Conservation (phyloP, 31 red algal genomes). For the Asparagopsis taxiformis region DNA sequence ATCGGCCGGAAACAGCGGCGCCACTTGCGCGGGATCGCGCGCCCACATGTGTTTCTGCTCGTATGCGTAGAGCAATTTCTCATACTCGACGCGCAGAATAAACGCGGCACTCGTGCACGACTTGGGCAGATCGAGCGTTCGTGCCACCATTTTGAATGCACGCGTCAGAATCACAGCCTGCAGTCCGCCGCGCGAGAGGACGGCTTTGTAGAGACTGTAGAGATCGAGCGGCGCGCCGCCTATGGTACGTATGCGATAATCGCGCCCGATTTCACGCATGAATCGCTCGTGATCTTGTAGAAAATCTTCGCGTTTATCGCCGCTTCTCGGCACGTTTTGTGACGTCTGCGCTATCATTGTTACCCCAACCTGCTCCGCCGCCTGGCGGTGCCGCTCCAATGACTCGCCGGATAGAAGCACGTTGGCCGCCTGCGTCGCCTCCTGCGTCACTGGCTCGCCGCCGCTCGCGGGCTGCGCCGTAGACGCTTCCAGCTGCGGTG, state of each 20-base stretch:
- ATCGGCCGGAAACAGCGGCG: slow-evolving; percentile 37
- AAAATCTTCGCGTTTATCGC: slow-evolving; percentile 38
- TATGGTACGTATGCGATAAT: slow-evolving; percentile 69
- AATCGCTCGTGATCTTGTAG: slow-evolving; percentile 62
- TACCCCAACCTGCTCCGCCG: slow-evolving; percentile 25
- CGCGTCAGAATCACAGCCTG: slow-evolving; percentile 62
- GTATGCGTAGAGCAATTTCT: slow-evolving; percentile 77
- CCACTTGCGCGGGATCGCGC: slow-evolving; percentile 41
- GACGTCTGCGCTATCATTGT: slow-evolving; percentile 8
- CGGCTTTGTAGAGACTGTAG: slow-evolving; percentile 74
- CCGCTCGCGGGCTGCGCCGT: background rate
- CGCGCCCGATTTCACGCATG: slow-evolving; percentile 60
- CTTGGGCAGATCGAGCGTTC: slow-evolving; percentile 65
- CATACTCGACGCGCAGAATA: slow-evolving; percentile 82
- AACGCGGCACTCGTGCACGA: slow-evolving; percentile 86
- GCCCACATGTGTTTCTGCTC: slow-evolving; percentile 81
- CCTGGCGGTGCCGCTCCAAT: slow-evolving; percentile 13
- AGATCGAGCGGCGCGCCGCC: slow-evolving; percentile 78
- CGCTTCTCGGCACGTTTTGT: slow-evolving; percentile 2
- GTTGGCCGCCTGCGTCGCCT: background rate
- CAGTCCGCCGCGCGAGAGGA: slow-evolving; percentile 80
- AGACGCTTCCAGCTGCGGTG: background rate
- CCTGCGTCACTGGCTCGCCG: background rate
- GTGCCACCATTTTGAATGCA: slow-evolving; percentile 84
- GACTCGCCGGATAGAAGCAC: too few species aligned